Evolutionary conservation across 2,329 filamentous ascomycete genomes (phyloP).

Genomic region (Aspergillus fructus): DNA sequence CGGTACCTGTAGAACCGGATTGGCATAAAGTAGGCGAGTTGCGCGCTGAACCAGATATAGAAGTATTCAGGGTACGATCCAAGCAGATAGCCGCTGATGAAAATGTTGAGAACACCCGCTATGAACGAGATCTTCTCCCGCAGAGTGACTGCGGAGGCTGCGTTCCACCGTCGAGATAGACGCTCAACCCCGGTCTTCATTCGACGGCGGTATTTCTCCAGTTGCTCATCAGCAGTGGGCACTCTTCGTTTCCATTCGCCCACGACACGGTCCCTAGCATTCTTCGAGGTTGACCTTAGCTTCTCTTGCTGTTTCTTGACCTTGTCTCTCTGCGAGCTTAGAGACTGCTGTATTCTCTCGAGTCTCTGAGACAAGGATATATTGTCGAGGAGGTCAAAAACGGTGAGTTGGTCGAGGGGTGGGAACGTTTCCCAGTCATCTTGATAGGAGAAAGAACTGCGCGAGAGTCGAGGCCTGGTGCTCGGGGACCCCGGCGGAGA

Average conservation of each 20-base stretch:
- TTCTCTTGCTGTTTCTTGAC: constrained; percentile 80
- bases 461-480: constrained; percentile 54
- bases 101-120: constrained; percentile 93
- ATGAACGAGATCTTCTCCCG: constrained; percentile 97
- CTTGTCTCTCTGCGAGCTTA: constrained; percentile 80
- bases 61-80: constrained; percentile 83
- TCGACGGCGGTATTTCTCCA: constrained; percentile 83
- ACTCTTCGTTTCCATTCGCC: constrained; percentile 88
- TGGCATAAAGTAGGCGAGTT: constrained; percentile 94
- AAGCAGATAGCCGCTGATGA: constrained; percentile 91
- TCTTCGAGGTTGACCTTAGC: constrained; percentile 70
- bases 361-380: constrained; percentile 84
- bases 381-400: constrained; percentile 94
- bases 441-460: constrained; percentile 81
- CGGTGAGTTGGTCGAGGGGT: constrained; percentile 81
- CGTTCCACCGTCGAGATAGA: constrained; percentile 80
- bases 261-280: constrained; percentile 84
- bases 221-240: constrained; percentile 84
- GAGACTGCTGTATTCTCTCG: constrained; percentile 81
- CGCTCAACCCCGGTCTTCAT: constrained; percentile 90
- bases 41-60: constrained; percentile 86
- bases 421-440: constrained; percentile 86
- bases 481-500: constrained; percentile 31
- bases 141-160: constrained; percentile 81
- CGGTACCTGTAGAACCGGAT: constrained; percentile 91